Evolutionary conservation across 2,329 filamentous ascomycete species (phyloP).

Genomic region (Triangularia setosa): DNA sequence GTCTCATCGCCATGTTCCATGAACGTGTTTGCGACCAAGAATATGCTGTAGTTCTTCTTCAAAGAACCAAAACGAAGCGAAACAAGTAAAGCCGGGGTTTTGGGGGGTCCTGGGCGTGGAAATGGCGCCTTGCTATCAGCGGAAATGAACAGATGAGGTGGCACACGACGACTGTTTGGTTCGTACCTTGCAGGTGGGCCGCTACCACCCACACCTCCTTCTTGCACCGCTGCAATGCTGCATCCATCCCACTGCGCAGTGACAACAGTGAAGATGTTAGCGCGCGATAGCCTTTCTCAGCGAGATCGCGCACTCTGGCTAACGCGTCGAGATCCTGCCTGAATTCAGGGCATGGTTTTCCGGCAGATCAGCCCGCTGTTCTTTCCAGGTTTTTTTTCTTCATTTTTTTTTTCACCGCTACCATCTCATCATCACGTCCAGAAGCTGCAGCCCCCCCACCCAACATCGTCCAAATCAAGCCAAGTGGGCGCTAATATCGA

Average conservation of each 20-base stretch:
- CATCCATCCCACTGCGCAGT: not conserved
- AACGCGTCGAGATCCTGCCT: not conserved
- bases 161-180: conserved; percentile 5
- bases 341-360: not conserved
- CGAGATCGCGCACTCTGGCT: not conserved
- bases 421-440: not conserved
- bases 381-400: not conserved
- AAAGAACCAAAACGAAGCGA: not conserved
- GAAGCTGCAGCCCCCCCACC: not conserved
- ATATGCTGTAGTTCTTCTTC: not conserved
- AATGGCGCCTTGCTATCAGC: conserved; percentile 13
- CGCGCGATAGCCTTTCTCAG: not conserved
- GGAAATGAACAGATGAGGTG: conserved; percentile 17
- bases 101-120: conserved; percentile 9
- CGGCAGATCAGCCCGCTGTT: not conserved
- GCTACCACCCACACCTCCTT: not conserved
- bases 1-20: not conserved
- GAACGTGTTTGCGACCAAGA: not conserved
- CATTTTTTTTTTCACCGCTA: not conserved
- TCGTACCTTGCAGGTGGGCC: conserved; percentile 13
- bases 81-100: not conserved
- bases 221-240: not conserved
- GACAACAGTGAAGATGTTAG: not conserved
- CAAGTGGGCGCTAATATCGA: not conserved
- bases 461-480: not conserved